Evolutionary conservation across 1,139 yeast genomes (phyloP), one percentile per base, ranked within the genome.

Genomic region (Scheffersomyces lignicola): DNA sequence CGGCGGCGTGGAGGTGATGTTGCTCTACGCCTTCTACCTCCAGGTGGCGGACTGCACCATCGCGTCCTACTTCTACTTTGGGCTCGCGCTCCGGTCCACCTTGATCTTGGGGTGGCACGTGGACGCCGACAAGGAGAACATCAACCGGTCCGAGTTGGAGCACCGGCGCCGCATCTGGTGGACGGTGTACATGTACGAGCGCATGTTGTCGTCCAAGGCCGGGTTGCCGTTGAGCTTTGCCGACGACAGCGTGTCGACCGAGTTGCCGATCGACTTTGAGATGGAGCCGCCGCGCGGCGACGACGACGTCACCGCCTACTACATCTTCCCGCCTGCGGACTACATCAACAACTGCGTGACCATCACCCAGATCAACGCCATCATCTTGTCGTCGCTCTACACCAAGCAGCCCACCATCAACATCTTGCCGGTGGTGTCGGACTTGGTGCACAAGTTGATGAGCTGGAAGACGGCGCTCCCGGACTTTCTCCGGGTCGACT

Each of bases 101-200:
- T 63, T 86, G 38, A 76, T 84, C 28, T 59, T 85, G 21, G 96
- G 96, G 1, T 74, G 87, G 80, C 95, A 87, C 56, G 92, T 83
- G 2, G 92, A 84, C 60, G 83, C 88, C 5, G 89, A 83, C 38
- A 78, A 78, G 48, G 86, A 80, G 40, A 65, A 69, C 20, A 53
- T 83, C 35, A 71, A 80, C 38, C 59, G 86, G 34, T 82, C 73
- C 48, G 89, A 83, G 50, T 58, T 83, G 35, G 96, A 87, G 47
- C 95, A 87, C 55, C 65, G 94, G 45, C 68, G 95, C 51, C 65
- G 96, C 46, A 62, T 87, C 14, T 87, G 95, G 92, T 87, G 96
- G 96, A 85, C 95, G 0, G 90, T 86, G 8, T 86, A 85, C 58
- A 85, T 85, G 86, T 83, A 83, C 51, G 96, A 87, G 60, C 62